Conservation (phyloP, 176 grass and related monocot species). For the Dendrocalamus sinicus region DNA sequence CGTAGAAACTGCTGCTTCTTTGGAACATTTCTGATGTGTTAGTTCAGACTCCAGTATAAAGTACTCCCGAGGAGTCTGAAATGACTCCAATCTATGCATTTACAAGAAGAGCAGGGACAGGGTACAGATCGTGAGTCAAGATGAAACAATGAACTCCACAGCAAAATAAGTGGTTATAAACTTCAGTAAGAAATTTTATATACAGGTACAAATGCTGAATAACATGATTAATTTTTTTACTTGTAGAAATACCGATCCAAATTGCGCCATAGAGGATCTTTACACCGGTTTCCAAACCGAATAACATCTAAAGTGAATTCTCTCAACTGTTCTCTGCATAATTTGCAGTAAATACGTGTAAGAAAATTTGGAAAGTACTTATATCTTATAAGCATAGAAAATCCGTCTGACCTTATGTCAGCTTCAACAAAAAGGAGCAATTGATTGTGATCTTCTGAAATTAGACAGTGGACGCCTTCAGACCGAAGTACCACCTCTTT, state of each 20-base stretch:
- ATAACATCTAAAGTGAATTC: slow-evolving; percentile 46
- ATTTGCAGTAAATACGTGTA: slow-evolving; percentile 6
- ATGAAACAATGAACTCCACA: background rate
- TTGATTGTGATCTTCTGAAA: slow-evolving; percentile 52
- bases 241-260: slow-evolving; percentile 43
- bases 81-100: slow-evolving; percentile 29
- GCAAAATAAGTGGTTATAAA: background rate
- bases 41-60: too few species aligned
- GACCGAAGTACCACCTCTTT: slow-evolving; percentile 52
- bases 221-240: slow-evolving; percentile 30
- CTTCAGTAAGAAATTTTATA: too few species aligned
- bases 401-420: slow-evolving; percentile 51
- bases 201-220: too few species aligned
- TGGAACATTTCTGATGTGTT: background rate
- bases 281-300: slow-evolving; percentile 57
- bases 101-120: background rate
- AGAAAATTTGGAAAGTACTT: background rate
- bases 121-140: background rate
- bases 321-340: slow-evolving; percentile 53
- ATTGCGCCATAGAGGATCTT: slow-evolving; percentile 52
- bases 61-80: too few species aligned
- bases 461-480: slow-evolving; percentile 48
- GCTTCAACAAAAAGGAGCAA: slow-evolving; percentile 43
- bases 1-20: slow-evolving; percentile 34
- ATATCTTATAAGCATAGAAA: background rate